These are phyloP conservation scores for Pseudogymnoascus sp. DNA, from an alignment of 2,329 filamentous ascomycete genomes.

Conservation along the genomic window DNA sequence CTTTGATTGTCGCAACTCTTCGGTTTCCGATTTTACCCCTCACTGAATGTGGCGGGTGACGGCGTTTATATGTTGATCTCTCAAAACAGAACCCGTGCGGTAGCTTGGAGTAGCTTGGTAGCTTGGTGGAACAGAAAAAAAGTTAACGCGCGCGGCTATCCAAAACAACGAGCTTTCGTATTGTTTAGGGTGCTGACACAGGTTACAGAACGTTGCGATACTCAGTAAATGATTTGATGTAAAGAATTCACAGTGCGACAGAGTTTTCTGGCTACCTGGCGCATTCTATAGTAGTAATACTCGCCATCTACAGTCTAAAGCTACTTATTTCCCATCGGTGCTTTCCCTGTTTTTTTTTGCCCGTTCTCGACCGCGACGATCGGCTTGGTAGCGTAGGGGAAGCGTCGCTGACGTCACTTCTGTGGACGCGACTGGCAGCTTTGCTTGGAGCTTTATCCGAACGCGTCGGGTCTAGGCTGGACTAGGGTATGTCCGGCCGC, in stretches of 20 bases:
- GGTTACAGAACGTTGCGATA: background rate
- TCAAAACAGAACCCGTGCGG: background rate
- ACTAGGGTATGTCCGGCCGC: background rate
- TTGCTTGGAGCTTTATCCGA: background rate
- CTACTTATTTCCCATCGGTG: background rate
- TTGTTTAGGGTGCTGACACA: background rate
- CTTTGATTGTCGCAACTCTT: background rate
- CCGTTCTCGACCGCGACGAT: conserved; percentile 1
- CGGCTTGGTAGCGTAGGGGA: background rate
- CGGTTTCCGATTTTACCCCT: background rate
- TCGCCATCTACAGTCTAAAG: background rate
- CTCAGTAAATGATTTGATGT: background rate
- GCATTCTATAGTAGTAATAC: background rate
- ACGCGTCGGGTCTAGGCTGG: background rate
- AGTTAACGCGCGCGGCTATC: conserved; percentile 5
- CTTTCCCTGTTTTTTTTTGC: conserved; percentile 7
- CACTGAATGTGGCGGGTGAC: background rate
- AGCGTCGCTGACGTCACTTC: background rate
- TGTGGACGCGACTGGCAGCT: background rate
- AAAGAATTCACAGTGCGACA: background rate
- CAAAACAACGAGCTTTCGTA: conserved; percentile 4
- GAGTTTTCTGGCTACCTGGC: background rate
- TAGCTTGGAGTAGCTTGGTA: background rate
- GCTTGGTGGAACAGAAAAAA: background rate
- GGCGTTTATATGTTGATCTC: conserved; percentile 7